These are phyloP conservation scores for Paspalum vaginatum DNA, from an alignment of 176 grass and related monocot genomes.

Conservation along the genomic window DNA sequence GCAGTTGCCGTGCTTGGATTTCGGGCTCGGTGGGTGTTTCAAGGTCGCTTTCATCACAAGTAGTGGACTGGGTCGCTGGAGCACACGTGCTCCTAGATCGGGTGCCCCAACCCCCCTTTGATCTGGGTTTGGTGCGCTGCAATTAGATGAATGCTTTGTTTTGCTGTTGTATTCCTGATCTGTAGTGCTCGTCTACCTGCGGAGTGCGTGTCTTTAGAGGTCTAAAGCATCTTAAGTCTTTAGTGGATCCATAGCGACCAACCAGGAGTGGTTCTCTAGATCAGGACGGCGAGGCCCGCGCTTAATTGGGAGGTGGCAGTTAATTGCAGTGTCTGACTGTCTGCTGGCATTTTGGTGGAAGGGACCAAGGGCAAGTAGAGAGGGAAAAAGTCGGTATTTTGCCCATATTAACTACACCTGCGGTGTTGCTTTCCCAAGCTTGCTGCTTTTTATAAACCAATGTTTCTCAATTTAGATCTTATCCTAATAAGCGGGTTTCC, in stretches of 20 bases:
- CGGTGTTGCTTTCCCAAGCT: neutral
- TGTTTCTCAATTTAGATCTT: slow-evolving; percentile 3
- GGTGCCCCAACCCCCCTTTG: slow-evolving; percentile 22
- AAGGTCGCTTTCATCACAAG: neutral
- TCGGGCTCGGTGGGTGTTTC: neutral
- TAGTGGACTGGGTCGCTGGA: slow-evolving; percentile 20
- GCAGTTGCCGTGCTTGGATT: slow-evolving; percentile 20
- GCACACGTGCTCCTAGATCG: slow-evolving; percentile 26
- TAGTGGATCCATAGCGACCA: neutral
- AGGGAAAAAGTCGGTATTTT: neutral
- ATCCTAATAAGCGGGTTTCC: neutral
- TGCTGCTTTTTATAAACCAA: neutral
- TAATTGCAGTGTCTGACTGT: neutral
- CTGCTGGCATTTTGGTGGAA: neutral
- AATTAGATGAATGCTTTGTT: neutral
- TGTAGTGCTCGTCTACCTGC: neutral
- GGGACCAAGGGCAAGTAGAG: neutral
- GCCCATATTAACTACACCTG: neutral
- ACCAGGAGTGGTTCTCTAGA: neutral
- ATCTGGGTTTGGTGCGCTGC: slow-evolving; percentile 17
- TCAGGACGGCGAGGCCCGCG: neutral
- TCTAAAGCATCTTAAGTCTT: neutral
- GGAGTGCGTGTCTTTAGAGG: neutral
- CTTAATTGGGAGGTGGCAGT: neutral
- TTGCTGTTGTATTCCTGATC: neutral